A percentile compares a stretch with the other conserved stretches of the same genome.
These are phyloP conservation scores for Marasmius tenuissimus DNA, from an alignment of 1,284 basidiomycete genomes.

Conservation along the genomic window DNA sequence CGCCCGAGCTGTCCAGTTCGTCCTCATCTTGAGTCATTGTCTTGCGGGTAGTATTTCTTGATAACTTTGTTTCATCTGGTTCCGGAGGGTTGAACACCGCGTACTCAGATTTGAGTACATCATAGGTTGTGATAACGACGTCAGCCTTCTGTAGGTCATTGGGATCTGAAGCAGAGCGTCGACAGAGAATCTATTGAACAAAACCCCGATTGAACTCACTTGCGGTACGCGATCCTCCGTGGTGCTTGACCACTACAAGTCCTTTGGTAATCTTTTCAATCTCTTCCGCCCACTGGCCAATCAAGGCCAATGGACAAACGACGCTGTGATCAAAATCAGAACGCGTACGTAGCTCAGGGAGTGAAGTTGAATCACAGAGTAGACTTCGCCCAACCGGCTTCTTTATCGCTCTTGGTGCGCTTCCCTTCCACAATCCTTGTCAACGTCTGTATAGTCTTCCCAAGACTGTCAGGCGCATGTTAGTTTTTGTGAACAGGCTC, in stretches of 20 bases:
- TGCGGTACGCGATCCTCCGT: conserved; percentile 71
- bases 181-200: background rate
- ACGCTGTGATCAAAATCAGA: conserved; percentile 49
- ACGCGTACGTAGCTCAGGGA: background rate
- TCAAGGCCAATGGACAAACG: conserved; percentile 80
- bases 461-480: conserved; percentile 49
- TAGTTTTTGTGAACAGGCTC: background rate
- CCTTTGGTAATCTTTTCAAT: conserved; percentile 74
- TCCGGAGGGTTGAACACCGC: conserved; percentile 43
- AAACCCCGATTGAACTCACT: conserved; percentile 38
- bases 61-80: conserved; percentile 50
- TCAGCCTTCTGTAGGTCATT: conserved; percentile 61
- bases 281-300: conserved; percentile 92
- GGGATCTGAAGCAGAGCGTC: conserved; percentile 47
- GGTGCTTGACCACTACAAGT: conserved; percentile 78
- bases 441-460: conserved; percentile 92
- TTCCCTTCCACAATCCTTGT: conserved; percentile 80
- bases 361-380: conserved; percentile 50
- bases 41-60: conserved; percentile 30
- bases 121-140: conserved; percentile 85
- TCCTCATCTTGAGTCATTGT: conserved; percentile 24
- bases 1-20: conserved; percentile 38
- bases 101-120: conserved; percentile 76
- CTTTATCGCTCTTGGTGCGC: conserved; percentile 65
- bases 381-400: conserved; percentile 67